These are phyloP conservation scores for Colletotrichum neosansevieriae DNA, from an alignment of 2,329 filamentous ascomycete genomes.

Conservation along the genomic window DNA sequence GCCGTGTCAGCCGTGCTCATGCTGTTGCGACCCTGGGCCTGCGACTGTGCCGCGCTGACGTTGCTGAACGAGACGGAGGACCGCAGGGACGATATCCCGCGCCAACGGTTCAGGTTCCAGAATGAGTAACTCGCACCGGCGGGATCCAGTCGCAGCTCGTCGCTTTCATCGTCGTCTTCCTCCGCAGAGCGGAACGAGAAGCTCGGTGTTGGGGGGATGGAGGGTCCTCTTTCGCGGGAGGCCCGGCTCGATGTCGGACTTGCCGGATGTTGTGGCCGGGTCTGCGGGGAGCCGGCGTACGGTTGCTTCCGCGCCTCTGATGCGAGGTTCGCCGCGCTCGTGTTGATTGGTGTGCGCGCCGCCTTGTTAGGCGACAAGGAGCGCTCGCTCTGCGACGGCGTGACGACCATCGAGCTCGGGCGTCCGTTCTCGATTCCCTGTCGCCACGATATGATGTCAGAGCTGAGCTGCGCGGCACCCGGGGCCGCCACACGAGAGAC, in stretches of 20 bases:
- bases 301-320: conserved; percentile 61
- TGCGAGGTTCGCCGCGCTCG: conserved; percentile 54
- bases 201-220: conserved; percentile 65
- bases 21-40: conserved; percentile 27
- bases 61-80: conserved; percentile 34
- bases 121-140: conserved; percentile 61
- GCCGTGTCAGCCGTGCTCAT: conserved; percentile 33
- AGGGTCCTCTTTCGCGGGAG: conserved; percentile 43
- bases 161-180: conserved; percentile 56
- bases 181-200: conserved; percentile 61
- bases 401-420: conserved; percentile 51
- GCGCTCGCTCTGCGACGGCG: conserved; percentile 62
- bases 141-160: conserved; percentile 52
- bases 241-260: conserved; percentile 56
- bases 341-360: conserved; percentile 50
- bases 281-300: conserved; percentile 49
- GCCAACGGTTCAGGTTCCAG: conserved; percentile 70
- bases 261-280: conserved; percentile 43
- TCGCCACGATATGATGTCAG: conserved; percentile 91
- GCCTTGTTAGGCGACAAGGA: conserved; percentile 67
- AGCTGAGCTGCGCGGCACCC: conserved; percentile 50
- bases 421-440: conserved; percentile 69
- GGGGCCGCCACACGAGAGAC: conserved; percentile 53
- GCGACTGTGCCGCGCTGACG: conserved; percentile 19
- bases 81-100: conserved; percentile 50